phyloP scores from a whole-genome alignment of 192 early-diverging fungal genomes.

The Coemansia sp. region DNA sequence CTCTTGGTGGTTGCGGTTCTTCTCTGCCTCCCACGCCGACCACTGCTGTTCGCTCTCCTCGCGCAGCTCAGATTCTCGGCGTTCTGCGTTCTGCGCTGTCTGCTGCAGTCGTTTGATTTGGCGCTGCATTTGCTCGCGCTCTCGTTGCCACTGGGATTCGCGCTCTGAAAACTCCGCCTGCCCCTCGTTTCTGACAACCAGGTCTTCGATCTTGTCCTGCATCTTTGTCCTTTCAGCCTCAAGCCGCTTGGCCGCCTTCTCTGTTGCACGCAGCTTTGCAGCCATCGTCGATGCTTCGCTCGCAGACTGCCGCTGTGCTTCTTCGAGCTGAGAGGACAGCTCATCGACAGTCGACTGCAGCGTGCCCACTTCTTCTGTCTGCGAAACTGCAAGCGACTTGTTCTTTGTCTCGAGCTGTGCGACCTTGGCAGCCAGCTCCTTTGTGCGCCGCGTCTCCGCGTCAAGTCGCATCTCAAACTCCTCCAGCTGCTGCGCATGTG shows the following conservation, averaged over 20 bases:
- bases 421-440: slow-evolving; percentile 19
- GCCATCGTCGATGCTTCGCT: slow-evolving; percentile 13
- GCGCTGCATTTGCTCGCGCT: slow-evolving; percentile 41
- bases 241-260: slow-evolving; percentile 24
- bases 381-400: slow-evolving; percentile 30
- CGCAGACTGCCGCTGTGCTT: slow-evolving; percentile 20
- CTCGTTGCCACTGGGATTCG: slow-evolving; percentile 30
- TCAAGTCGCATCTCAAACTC: slow-evolving; percentile 20
- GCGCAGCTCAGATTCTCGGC: slow-evolving; percentile 44
- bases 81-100: slow-evolving; percentile 32
- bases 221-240: slow-evolving; percentile 30
- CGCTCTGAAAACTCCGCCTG: slow-evolving; percentile 23
- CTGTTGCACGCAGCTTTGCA: slow-evolving; percentile 18
- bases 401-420: slow-evolving; percentile 31
- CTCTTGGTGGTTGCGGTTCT: slow-evolving; percentile 38
- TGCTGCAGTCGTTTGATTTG: slow-evolving; percentile 39
- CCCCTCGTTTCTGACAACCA: slow-evolving; percentile 16
- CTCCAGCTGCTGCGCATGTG: slow-evolving; percentile 17
- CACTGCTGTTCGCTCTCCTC: slow-evolving; percentile 47
- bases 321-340: slow-evolving; percentile 33
- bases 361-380: slow-evolving; percentile 24
- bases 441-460: slow-evolving; percentile 17
- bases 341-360: slow-evolving; percentile 34
- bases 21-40: slow-evolving; percentile 46
- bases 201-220: slow-evolving; percentile 22